Base-by-base conservation (phyloP, 1,284 basidiomycete genomes). In the Rhodotorula mucilaginosa region DNA sequence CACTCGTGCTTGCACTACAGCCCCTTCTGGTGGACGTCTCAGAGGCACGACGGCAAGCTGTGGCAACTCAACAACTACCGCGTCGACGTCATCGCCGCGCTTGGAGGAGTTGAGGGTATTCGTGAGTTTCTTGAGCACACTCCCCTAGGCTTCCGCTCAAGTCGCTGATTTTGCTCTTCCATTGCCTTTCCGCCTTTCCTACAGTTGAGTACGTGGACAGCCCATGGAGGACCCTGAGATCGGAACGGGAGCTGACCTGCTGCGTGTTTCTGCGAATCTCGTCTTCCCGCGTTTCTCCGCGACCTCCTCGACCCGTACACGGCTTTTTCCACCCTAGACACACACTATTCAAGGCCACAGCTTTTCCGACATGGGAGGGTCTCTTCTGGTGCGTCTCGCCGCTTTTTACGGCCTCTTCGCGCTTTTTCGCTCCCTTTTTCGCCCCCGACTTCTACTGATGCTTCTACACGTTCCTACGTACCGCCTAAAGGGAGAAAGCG, bases 21-120 rank as follows among this genome's bases (percentile, higher is more conserved):
- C 80, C 95, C 95, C 1, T 98, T 97, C 88, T 93, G 92, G 89
- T 99, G 97, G 97, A 99, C 96, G 15, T 94, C 92, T 29, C 93
- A 97, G 81, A 88, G 96, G 18, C 96, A 99, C 79, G 97, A 99
- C 78, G 96, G 97, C 44, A 47, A 68, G 66, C 67, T 67, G 46
- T 68, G 96, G 93, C 92, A 97, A 78, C 84, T 99, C 70, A 98
- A 98, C 84, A 94, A 95, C 82, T 99, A 98, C 83, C 92, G 96
- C 76, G 94, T 99, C 61, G 97, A 99, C 81, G 93, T 98, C 57
- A 99, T 99, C 77, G 93, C 96, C n/a, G 97, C 97, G 13, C 85
- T 99, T 21, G 97, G 97, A 75, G 95, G 94, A 87, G 92, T 97
- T 23, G 96, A 99, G 83, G 93, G 94, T 75, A 97, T 97, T 76